Conservation (phyloP, 2,329 filamentous ascomycete species). For the Coniochaeta hoffmannii region DNA sequence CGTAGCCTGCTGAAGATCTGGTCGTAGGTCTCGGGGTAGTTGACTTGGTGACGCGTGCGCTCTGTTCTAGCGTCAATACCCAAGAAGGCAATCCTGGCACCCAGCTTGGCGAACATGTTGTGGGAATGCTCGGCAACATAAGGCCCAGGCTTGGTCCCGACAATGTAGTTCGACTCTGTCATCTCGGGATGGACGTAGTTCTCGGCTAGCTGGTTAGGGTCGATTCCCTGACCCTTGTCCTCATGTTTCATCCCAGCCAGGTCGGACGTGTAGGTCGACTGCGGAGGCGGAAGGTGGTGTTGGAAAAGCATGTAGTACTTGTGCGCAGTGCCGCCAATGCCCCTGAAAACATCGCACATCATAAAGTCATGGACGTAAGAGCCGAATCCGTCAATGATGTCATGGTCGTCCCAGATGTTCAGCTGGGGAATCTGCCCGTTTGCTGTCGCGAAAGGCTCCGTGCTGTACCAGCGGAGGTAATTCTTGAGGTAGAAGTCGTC, state of each 20-base stretch:
- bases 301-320: constrained; percentile 99
- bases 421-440: constrained; percentile 92
- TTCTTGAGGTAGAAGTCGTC: constrained; percentile 89
- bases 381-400: constrained; percentile 87
- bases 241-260: constrained; percentile 22
- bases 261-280: constrained; percentile 72
- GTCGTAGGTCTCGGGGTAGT: constrained; percentile 88
- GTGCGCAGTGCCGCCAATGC: constrained; percentile 84
- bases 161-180: constrained; percentile 66
- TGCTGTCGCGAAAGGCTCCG: constrained; percentile 73
- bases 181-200: constrained; percentile 59
- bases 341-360: constrained; percentile 75
- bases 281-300: constrained; percentile 80
- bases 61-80: constrained; percentile 88
- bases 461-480: constrained; percentile 61
- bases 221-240: constrained; percentile 52
- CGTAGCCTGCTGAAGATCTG: constrained; percentile 71
- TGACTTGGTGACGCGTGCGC: constrained; percentile 87
- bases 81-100: constrained; percentile 74
- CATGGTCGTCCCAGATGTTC: constrained; percentile 98
- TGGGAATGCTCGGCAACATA: constrained; percentile 86
- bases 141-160: constrained; percentile 69
- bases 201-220: constrained; percentile 65
- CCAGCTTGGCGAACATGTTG: constrained; percentile 79
- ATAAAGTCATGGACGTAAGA: constrained; percentile 94